Conservation (phyloP, 2,329 filamentous ascomycete species). For the Amauroascus niger region DNA sequence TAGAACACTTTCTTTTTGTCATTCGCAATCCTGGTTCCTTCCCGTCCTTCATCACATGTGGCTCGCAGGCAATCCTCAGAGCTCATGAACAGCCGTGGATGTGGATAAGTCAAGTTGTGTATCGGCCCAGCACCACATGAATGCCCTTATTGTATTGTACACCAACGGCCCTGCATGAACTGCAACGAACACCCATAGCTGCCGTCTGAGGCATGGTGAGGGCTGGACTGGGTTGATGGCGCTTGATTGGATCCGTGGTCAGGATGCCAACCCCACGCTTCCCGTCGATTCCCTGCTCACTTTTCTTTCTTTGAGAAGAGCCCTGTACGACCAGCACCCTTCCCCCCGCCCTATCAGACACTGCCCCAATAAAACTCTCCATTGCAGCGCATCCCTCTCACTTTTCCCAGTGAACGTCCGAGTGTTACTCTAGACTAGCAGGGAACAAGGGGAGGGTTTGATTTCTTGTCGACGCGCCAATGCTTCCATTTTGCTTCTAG, state of each 20-base stretch:
- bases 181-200: neutral
- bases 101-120: neutral
- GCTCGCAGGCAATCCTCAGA: neutral
- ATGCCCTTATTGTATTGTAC: neutral
- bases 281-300: conserved; percentile 6
- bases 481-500: conserved; percentile 9
- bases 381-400: neutral
- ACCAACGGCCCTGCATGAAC: conserved; percentile 11
- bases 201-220: neutral
- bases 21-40: neutral
- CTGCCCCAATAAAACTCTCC: neutral
- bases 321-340: too few species aligned
- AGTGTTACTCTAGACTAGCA: neutral
- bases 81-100: neutral
- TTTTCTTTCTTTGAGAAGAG: too few species aligned
- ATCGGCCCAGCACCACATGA: neutral
- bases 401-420: neutral
- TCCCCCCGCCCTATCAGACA: neutral
- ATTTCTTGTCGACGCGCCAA: neutral
- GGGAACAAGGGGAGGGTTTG: neutral
- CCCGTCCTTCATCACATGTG: conserved; percentile 4
- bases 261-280: conserved; percentile 1
- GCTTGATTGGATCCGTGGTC: conserved; percentile 3
- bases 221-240: neutral
- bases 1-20: neutral